Conservation (phyloP, 2,329 filamentous ascomycete species). For the Trichoderma sp. region DNA sequence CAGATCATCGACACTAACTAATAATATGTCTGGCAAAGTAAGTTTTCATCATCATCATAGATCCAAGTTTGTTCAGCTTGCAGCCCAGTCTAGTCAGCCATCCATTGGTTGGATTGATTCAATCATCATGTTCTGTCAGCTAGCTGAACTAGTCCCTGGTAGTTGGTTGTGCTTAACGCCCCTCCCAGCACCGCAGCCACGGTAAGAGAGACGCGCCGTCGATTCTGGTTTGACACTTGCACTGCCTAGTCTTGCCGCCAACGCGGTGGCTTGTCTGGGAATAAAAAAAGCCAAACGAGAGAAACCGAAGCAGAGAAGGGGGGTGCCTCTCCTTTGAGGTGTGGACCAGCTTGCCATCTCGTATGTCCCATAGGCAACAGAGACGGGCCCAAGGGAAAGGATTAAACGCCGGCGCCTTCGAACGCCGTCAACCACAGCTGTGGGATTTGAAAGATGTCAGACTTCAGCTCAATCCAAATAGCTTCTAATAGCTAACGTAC, state of each 20-base stretch:
- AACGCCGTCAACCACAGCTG: slow-evolving; percentile 1
- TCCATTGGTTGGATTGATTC: not conserved
- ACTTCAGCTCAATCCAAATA: not conserved
- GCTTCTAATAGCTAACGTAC: not conserved
- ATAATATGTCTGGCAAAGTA: not conserved
- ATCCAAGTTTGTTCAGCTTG: not conserved
- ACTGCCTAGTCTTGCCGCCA: not conserved
- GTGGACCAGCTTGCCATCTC: not conserved
- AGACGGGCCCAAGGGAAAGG: not conserved
- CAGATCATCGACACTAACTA: not conserved
- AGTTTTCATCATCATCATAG: not conserved
- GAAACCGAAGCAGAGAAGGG: not conserved
- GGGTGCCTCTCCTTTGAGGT: not conserved
- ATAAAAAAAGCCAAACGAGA: not conserved
- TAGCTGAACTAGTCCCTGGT: not conserved
- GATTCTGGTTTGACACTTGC: not conserved
- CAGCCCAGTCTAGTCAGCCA: not conserved
- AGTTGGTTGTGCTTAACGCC: not conserved
- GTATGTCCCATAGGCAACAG: not conserved
- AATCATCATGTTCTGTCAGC: not conserved
- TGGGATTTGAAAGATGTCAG: not conserved
- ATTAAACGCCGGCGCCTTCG: not conserved
- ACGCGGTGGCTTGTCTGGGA: not conserved
- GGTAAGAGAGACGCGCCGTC: slow-evolving; percentile 4
- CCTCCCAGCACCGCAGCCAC: slow-evolving; percentile 13